phyloP scores from a whole-genome alignment of 2,329 filamentous ascomycete species.

The Didymella segeticola region DNA sequence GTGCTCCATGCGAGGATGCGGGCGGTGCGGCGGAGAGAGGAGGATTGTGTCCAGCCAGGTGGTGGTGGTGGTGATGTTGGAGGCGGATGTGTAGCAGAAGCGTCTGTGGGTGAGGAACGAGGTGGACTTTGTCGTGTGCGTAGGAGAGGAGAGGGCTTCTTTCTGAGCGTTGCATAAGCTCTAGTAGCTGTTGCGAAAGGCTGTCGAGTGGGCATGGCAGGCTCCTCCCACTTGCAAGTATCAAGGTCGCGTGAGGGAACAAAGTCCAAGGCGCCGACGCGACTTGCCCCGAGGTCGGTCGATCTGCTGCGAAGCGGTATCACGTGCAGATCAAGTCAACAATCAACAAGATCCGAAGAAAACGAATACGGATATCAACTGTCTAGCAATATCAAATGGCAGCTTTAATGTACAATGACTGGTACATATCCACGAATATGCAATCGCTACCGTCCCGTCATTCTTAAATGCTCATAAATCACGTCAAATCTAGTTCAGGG shows the following conservation, averaged over 20 bases:
- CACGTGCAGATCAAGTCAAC: slow-evolving; percentile 16
- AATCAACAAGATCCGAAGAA: slow-evolving; percentile 23
- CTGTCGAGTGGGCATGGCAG: background rate
- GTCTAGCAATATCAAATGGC: slow-evolving; percentile 35
- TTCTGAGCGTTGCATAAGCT: slow-evolving; percentile 6
- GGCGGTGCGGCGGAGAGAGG: slow-evolving; percentile 10
- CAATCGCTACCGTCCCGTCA: slow-evolving; percentile 40
- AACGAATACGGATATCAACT: slow-evolving; percentile 19
- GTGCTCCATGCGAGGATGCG: slow-evolving; percentile 22
- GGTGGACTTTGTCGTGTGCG: slow-evolving; percentile 6
- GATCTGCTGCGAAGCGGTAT: background rate
- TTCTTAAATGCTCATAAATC: slow-evolving; percentile 35
- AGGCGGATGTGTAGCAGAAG: background rate
- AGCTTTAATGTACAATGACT: slow-evolving; percentile 47
- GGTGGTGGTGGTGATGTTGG: slow-evolving; percentile 8
- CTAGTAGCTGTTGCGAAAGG: background rate
- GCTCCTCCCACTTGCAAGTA: background rate
- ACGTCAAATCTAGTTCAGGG: slow-evolving; percentile 52
- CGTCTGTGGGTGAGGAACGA: slow-evolving; percentile 1
- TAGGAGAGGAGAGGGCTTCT: background rate
- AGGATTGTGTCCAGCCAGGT: slow-evolving; percentile 14
- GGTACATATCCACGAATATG: slow-evolving; percentile 49
- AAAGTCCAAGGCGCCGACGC: slow-evolving; percentile 13
- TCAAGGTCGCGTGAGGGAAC: background rate
- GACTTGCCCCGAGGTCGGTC: slow-evolving; percentile 16